Evolutionary conservation across 2,329 filamentous ascomycete species (phyloP).

Genomic region (Fusarium napiforme): DNA sequence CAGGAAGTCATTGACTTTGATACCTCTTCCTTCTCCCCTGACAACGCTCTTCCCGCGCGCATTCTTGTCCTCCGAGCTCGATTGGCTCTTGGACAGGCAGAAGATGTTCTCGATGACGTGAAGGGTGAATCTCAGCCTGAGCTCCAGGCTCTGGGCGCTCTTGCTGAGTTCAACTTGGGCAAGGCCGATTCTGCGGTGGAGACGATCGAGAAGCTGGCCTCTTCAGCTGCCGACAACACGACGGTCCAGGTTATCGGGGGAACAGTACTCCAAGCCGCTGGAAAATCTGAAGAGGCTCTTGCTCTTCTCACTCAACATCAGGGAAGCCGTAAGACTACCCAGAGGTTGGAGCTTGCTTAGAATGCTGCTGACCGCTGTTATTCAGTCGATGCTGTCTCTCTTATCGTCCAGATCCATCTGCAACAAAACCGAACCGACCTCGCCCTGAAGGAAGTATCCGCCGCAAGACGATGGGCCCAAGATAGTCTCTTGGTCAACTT

Average conservation of each 20-base stretch:
- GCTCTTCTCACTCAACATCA: conserved; percentile 84
- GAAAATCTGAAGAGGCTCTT: conserved; percentile 86
- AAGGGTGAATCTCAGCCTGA: conserved; percentile 75
- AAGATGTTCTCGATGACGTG: conserved; percentile 76
- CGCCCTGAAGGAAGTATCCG: conserved; percentile 86
- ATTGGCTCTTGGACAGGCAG: conserved; percentile 82
- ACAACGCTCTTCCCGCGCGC: conserved; percentile 80
- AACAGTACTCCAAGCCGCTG: conserved; percentile 83
- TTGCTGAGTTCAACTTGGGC: conserved; percentile 74
- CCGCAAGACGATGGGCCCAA: conserved; percentile 92
- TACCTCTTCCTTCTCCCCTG: conserved; percentile 78
- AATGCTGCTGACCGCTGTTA: conserved; percentile 40
- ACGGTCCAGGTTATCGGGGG: conserved; percentile 84
- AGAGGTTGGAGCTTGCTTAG: not conserved
- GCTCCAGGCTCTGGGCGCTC: conserved; percentile 78
- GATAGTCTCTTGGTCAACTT: conserved; percentile 94
- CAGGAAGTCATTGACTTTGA: conserved; percentile 87
- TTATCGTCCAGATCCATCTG: conserved; percentile 93
- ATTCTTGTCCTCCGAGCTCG: conserved; percentile 84
- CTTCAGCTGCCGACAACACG: conserved; percentile 75
- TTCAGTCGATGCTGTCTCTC: conserved; percentile 77
- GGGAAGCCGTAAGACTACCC: conserved; percentile 75
- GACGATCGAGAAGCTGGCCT: conserved; percentile 73
- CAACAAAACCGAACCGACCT: conserved; percentile 92
- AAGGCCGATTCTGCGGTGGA: conserved; percentile 70